These are phyloP conservation scores for Pythium phragmitis DNA, from an alignment of 352 stramenopile genomes.

Conservation along the genomic window DNA sequence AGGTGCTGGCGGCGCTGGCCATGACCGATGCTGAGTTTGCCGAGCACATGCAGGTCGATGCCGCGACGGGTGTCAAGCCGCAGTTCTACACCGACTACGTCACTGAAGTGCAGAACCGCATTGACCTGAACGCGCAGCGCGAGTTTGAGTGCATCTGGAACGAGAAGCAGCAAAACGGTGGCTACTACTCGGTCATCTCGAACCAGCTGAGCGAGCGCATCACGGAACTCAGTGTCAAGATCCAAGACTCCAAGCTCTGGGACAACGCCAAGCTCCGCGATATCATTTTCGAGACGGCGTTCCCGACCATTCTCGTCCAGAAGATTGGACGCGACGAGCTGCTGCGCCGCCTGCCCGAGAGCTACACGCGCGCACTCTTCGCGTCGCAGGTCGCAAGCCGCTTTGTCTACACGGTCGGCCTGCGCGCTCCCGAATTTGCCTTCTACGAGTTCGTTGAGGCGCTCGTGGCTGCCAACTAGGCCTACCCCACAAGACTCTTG, in stretches of 20 bases:
- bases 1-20: slow-evolving; percentile 71
- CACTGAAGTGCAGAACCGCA: slow-evolving; percentile 73
- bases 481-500: background rate
- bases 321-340: slow-evolving; percentile 66
- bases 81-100: slow-evolving; percentile 81
- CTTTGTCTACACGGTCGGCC: slow-evolving; percentile 77
- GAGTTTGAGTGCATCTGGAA: slow-evolving; percentile 88
- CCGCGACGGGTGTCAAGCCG: slow-evolving; percentile 48
- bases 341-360: slow-evolving; percentile 67
- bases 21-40: slow-evolving; percentile 79
- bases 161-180: slow-evolving; percentile 65
- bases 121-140: slow-evolving; percentile 73
- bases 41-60: slow-evolving; percentile 80
- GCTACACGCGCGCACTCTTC: slow-evolving; percentile 79
- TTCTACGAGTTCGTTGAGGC: slow-evolving; percentile 87
- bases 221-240: slow-evolving; percentile 79
- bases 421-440: slow-evolving; percentile 73
- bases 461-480: slow-evolving; percentile 33
- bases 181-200: slow-evolving; percentile 71
- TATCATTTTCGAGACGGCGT: slow-evolving; percentile 75
- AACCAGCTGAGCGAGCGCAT: slow-evolving; percentile 82
- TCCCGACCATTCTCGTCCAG: slow-evolving; percentile 61
- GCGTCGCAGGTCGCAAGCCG: slow-evolving; percentile 77
- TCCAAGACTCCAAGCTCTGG: slow-evolving; percentile 75
- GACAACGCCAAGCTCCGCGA: slow-evolving; percentile 63